These are phyloP conservation scores for Monoraphidium neglectum DNA, from an alignment of 139 green algal species.

Conservation along the genomic window DNA sequence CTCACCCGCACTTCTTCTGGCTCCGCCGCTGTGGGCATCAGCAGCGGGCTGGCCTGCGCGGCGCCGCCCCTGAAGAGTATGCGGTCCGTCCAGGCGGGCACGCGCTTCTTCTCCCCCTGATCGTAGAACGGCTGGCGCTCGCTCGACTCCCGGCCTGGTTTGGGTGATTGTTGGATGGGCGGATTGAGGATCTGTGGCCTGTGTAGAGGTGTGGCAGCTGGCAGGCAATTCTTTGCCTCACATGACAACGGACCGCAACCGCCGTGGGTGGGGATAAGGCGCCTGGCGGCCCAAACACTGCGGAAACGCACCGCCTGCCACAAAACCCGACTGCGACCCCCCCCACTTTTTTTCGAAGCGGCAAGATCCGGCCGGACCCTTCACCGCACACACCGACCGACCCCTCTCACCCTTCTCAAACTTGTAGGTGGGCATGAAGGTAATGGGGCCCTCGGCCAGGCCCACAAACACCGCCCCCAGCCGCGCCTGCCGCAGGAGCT, in stretches of 20 bases:
- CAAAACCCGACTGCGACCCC: too few relatives aligned
- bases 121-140: conserved; percentile 41
- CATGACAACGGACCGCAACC: too few relatives aligned
- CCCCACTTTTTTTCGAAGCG: too few relatives aligned
- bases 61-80: conserved; percentile 84
- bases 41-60: conserved; percentile 27
- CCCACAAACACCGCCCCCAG: conserved; percentile 45
- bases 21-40: background rate
- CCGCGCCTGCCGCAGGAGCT: conserved; percentile 25
- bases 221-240: too few relatives aligned
- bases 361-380: too few relatives aligned
- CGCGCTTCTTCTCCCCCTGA: conserved; percentile 77
- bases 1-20: conserved; percentile 16
- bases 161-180: too few relatives aligned
- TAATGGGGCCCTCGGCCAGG: conserved; percentile 68
- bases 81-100: conserved; percentile 92
- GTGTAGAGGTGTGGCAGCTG: too few relatives aligned
- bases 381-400: background rate
- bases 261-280: too few relatives aligned
- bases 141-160: conserved; percentile 45
- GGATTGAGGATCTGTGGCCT: too few relatives aligned
- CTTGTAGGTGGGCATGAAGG: conserved; percentile 95
- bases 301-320: too few relatives aligned
- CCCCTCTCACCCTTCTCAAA: conserved; percentile 70
- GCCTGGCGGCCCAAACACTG: too few relatives aligned